Evolutionary conservation across 176 grass and related monocot genomes (phyloP).

Genomic region (Paspalum vaginatum): DNA sequence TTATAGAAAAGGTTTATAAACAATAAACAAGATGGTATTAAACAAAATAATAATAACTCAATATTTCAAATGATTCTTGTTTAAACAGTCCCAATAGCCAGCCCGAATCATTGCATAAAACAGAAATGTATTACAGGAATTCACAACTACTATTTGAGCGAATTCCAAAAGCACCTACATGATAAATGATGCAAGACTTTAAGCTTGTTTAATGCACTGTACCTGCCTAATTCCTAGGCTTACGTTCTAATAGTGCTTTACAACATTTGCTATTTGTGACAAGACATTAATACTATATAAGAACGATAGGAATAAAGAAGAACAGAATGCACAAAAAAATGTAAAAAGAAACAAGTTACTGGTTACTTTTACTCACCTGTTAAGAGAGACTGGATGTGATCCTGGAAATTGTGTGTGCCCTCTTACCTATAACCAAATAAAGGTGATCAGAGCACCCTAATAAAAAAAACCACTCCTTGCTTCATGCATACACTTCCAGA

Average conservation of each 20-base stretch:
- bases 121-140: not conserved
- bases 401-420: slow-evolving; percentile 89
- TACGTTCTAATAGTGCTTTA: not conserved
- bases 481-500: slow-evolving; percentile 29
- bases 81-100: not conserved
- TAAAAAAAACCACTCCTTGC: slow-evolving; percentile 7
- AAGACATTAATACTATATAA: not conserved
- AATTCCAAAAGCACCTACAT: not conserved
- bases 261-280: not conserved
- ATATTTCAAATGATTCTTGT: not conserved
- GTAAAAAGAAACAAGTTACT: not conserved
- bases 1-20: not conserved
- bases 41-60: not conserved
- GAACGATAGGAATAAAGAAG: not conserved
- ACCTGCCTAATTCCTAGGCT: not conserved
- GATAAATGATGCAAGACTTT: not conserved
- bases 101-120: not conserved
- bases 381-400: slow-evolving; percentile 98
- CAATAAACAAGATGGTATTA: not conserved
- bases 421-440: slow-evolving; percentile 62
- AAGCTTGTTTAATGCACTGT: slow-evolving; percentile 11
- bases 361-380: slow-evolving; percentile 60
- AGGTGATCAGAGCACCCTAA: not conserved
- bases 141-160: not conserved
- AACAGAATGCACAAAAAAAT: not conserved